A percentile compares a stretch with the other conserved stretches of the same genome.
Evolutionary conservation across 2,329 filamentous ascomycete species (phyloP).

Genomic region (Diplocarpon mali): DNA sequence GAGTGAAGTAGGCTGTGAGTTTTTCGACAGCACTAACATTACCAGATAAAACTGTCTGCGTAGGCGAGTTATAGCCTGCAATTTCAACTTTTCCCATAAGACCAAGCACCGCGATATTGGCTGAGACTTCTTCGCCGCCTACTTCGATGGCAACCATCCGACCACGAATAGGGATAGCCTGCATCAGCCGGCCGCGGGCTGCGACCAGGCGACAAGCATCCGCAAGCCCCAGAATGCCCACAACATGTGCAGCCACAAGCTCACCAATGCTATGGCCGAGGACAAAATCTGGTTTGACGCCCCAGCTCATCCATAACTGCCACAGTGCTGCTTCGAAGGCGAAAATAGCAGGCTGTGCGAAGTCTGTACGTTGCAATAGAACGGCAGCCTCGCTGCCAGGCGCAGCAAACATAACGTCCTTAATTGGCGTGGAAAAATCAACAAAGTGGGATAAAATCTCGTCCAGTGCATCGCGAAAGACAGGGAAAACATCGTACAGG

Average conservation of each 20-base stretch:
- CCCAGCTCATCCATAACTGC: constrained; percentile 44
- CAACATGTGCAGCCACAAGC: constrained; percentile 59
- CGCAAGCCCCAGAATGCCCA: constrained; percentile 57
- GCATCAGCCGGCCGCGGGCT: constrained; percentile 38
- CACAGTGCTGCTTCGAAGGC: constrained; percentile 45
- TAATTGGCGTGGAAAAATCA: background rate
- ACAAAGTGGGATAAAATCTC: background rate
- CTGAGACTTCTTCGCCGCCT: constrained; percentile 28
- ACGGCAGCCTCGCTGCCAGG: background rate
- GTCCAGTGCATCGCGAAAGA: background rate
- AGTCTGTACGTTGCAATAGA: background rate
- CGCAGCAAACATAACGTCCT: background rate
- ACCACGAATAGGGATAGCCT: constrained; percentile 4
- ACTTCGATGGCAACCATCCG: constrained; percentile 33
- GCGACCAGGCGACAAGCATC: constrained; percentile 63
- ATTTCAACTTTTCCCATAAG: constrained; percentile 23
- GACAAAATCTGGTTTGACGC: constrained; percentile 42
- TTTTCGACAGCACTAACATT: constrained; percentile 41
- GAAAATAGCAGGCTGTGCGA: constrained; percentile 30
- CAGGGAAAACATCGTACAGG: background rate
- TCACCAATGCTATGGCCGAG: constrained; percentile 60
- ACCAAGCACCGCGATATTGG: constrained; percentile 29
- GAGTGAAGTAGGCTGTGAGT: constrained; percentile 36
- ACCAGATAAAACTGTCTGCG: constrained; percentile 62
- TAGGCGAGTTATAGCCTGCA: constrained; percentile 66